phyloP scores from a whole-genome alignment of 2,329 filamentous ascomycete genomes.

The Fonsecaea nubica region DNA sequence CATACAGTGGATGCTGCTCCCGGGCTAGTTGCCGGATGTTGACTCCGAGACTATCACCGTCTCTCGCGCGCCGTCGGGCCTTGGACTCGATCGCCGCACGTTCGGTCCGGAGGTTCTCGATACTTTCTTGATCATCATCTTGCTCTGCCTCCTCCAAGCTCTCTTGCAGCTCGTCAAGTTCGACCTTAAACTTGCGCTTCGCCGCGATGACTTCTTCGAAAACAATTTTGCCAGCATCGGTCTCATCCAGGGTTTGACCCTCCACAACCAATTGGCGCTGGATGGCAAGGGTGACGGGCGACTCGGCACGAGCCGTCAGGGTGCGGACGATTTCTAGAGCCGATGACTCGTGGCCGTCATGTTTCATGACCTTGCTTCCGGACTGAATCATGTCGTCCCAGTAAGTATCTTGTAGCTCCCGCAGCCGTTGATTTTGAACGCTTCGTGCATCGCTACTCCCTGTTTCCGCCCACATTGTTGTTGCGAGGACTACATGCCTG shows the following conservation, averaged over 20 bases:
- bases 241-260: conserved; percentile 16
- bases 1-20: background rate
- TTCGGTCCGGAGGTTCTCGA: background rate
- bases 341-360: conserved; percentile 5
- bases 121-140: background rate
- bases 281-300: conserved; percentile 9
- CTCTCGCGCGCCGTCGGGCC: background rate
- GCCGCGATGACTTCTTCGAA: conserved; percentile 3
- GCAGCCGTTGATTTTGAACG: background rate
- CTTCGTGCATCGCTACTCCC: background rate
- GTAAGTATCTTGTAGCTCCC: background rate
- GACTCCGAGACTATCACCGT: background rate
- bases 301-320: background rate
- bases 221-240: conserved; percentile 15
- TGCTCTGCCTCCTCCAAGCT: background rate
- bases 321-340: conserved; percentile 15
- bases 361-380: background rate
- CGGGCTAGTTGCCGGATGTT: background rate
- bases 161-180: background rate
- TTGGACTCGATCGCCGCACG: background rate
- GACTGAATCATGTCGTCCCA: background rate
- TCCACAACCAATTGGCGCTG: conserved; percentile 27
- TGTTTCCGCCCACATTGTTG: conserved; percentile 26
- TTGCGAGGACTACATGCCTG: conserved; percentile 21
- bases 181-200: background rate